These are phyloP conservation scores for Xanthoceras sorbifolium DNA, from an alignment of 345 rosid species.

Conservation along the genomic window DNA sequence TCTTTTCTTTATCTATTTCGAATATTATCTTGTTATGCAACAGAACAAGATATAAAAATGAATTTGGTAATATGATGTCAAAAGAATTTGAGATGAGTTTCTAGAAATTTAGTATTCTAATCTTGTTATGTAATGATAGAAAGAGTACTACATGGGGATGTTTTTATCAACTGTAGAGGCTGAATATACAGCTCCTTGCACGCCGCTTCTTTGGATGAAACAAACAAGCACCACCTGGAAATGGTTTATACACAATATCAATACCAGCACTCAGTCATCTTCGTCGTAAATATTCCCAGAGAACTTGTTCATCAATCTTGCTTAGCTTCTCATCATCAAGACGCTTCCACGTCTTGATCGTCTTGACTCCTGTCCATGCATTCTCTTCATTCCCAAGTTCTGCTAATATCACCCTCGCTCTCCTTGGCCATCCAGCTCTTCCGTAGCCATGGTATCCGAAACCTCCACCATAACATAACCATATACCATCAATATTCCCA, in stretches of 20 bases:
- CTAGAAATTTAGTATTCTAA: too few relatives aligned
- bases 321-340: constrained; percentile 68
- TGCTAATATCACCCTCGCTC: constrained; percentile 71
- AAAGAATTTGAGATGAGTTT: too few relatives aligned
- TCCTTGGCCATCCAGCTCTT: constrained; percentile 65
- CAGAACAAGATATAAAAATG: too few relatives aligned
- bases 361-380: constrained; percentile 61
- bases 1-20: too few relatives aligned
- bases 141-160: too few relatives aligned
- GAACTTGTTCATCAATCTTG: constrained; percentile 71
- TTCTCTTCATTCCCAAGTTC: constrained; percentile 54
- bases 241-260: not conserved
- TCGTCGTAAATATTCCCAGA: constrained; percentile 35
- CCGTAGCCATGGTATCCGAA: constrained; percentile 94
- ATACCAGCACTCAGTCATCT: constrained; percentile 4
- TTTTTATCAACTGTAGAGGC: too few relatives aligned
- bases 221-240: not conserved
- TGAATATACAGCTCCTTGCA: too few relatives aligned
- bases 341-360: constrained; percentile 82
- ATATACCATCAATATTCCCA: constrained; percentile 69
- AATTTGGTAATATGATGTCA: too few relatives aligned
- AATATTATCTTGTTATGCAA: too few relatives aligned
- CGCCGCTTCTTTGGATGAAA: too few relatives aligned
- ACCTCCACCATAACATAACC: constrained; percentile 98
- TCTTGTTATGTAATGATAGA: too few relatives aligned